Evolutionary conservation across 2,329 filamentous ascomycete species (phyloP), one percentile per base, ranked within the genome.

Genomic region (Neofusicoccum parvum): DNA sequence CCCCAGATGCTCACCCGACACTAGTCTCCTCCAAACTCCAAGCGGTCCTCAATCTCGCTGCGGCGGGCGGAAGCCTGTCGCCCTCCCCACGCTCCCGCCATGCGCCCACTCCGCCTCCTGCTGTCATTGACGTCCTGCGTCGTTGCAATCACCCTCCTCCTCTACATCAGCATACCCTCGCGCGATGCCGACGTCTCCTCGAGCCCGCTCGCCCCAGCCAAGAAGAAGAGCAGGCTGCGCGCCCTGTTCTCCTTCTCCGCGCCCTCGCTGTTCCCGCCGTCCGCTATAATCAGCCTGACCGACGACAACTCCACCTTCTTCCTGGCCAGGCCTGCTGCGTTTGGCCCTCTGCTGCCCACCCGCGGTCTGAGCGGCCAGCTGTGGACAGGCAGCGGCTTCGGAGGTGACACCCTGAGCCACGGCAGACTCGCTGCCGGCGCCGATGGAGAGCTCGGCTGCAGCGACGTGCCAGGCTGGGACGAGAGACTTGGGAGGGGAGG

Each of bases 231-330:
- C 68, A 71, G 69, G 65, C 67, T 82, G 36, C 74, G 75, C 41
- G 72, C 81, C 37, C 75, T 81, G 68, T 83, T 82, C 71, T 81
- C 80, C 66, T 83, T 82, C 75, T 79, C 80, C n/a, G 79, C 79
- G 10, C 82, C 94, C 0, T 92, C 94, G 69, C 87, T 99, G 23
- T 99, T 99, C 76, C 94, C 94, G 4, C 94, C 94, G 3, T 97
- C 95, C 69, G 95, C 95, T 54, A 91, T 96, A 72, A 97, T 99
- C 76, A 97, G 92, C 77, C 86, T 99, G 68, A 97, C 94, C 73
- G 93, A 98, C 78, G 95, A 99, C 79, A 99, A 99, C 79, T 97
- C 92, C 70, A 99, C 95, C 12, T 96, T 96, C 71, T 99, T 99
- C 80, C 85, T 96, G 64, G 94, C 95, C 49, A 86, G 95, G 56